Evolutionary conservation across 2,329 filamentous ascomycete species (phyloP), one percentile per base, ranked within the genome.

Genomic region (Xylaria sp.): DNA sequence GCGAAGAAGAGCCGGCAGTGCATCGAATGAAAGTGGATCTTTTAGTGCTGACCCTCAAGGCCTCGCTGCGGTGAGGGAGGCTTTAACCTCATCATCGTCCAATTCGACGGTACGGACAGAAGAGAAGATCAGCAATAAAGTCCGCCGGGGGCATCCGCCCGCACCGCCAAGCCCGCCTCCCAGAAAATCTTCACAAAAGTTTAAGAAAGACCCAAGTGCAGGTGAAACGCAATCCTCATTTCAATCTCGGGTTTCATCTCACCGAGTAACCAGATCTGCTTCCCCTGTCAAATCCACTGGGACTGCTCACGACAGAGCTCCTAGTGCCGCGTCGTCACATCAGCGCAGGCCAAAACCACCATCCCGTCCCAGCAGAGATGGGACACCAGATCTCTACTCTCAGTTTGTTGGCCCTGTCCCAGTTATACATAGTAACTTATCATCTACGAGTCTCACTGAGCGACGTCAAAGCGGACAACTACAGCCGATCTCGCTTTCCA

Each of bases 41-140:
- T 79, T 81, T 48, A 78, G 79, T 41, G 79, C 83, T 28, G 86
- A 90, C 55, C 83, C 84, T 12, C 85, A 88, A 68, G 88, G 88
- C 3, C 83, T 94, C 46, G 85, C 90, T 43, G 86, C 88, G 6
- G 88, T 93, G 6, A 86, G 90, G 64, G 92, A 94, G 76, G 91
- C 91, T 0, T 82, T 89, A 5, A 91, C 86, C 25, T 94, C 91
- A 0, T 93, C 91, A 0, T 93, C 91, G 0, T 92, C 91, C 5
- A 88, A 87, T 69, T 92, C 91, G 7, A 92, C 90, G 1, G 86
- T 92, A 9, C 86, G 89, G 41, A 86, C 82, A 18, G 85, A 83
- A 28, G 84, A 84, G 13, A 83, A 78, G 9, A 83, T 78, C 70
- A 83, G 78, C 23, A 84, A 82, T 68, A 85, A 82, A 74, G 82